Evolutionary conservation across 305 asterid species (phyloP).

Genomic region (Lippia alba): DNA sequence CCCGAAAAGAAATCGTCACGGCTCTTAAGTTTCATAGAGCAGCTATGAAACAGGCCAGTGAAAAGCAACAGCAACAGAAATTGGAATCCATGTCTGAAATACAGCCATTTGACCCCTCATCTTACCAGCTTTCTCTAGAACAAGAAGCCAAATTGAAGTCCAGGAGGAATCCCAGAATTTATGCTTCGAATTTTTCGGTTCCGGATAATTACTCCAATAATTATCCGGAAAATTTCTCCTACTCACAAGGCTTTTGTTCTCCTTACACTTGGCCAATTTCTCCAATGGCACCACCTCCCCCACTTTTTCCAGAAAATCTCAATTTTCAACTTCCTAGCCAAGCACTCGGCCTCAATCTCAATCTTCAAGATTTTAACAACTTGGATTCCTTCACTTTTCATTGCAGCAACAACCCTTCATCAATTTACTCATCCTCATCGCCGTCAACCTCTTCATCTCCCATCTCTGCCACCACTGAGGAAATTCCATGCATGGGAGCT

Average conservation of each 20-base stretch:
- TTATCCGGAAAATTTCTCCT: constrained; percentile 50
- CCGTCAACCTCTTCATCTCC: constrained; percentile 69
- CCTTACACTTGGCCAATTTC: constrained; percentile 69
- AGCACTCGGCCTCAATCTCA: constrained; percentile 87
- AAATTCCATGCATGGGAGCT: constrained; percentile 47
- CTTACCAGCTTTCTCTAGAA: constrained; percentile 50
- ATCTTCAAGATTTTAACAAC: constrained; percentile 76
- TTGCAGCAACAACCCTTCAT: constrained; percentile 44
- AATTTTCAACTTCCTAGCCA: constrained; percentile 82
- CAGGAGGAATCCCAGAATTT: constrained; percentile 67
- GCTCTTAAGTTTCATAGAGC: constrained; percentile 97
- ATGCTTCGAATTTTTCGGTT: constrained; percentile 55
- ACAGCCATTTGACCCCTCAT: constrained; percentile 46
- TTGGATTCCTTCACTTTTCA: constrained; percentile 55
- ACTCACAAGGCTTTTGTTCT: constrained; percentile 47
- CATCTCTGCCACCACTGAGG: constrained; percentile 47
- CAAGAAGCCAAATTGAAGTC: constrained; percentile 62
- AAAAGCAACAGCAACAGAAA: constrained; percentile 46
- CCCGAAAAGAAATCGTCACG: constrained; percentile 87
- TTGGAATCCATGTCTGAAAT: constrained; percentile 39
- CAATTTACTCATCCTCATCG: constrained; percentile 64
- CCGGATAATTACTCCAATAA: constrained; percentile 37
- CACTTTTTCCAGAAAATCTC: constrained; percentile 58
- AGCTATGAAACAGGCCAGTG: constrained; percentile 74
- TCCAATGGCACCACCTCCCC: constrained; percentile 55